phyloP scores from a whole-genome alignment of 345 rosid species.

The Excoecaria cochinchinensis region DNA sequence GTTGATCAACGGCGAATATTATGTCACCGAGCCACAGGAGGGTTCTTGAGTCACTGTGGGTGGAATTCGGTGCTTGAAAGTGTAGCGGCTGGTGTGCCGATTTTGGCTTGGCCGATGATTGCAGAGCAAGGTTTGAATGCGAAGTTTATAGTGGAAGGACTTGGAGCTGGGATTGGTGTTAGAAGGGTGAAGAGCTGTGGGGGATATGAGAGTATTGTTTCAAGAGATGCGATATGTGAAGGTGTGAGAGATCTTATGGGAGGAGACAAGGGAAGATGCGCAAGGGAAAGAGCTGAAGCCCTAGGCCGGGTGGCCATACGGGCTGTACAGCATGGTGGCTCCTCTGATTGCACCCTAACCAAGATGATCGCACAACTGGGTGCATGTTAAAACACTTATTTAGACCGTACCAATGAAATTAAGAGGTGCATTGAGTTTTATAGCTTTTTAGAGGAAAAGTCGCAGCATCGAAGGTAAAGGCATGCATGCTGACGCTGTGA shows the following conservation, averaged over 20 bases:
- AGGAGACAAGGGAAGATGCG: constrained; percentile 18
- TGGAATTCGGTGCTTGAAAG: constrained; percentile 27
- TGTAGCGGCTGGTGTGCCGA: constrained; percentile 20
- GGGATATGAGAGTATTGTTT: background rate
- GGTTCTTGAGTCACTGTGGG: constrained; percentile 31
- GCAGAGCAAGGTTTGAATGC: constrained; percentile 28
- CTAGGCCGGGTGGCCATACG: constrained; percentile 19
- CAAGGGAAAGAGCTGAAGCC: constrained; percentile 20
- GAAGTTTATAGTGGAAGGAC: constrained; percentile 23
- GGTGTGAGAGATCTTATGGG: constrained; percentile 30
- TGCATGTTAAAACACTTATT: background rate
- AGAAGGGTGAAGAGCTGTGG: background rate
- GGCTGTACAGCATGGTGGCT: constrained; percentile 19
- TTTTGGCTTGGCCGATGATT: constrained; percentile 29
- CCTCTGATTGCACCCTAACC: constrained; percentile 10
- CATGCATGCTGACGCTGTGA: too few relatives aligned
- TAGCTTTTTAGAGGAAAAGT: too few relatives aligned
- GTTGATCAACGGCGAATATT: constrained; percentile 27
- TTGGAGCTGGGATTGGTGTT: constrained; percentile 21
- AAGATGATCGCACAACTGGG: constrained; percentile 20
- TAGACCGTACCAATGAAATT: too few relatives aligned
- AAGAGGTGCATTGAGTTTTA: too few relatives aligned
- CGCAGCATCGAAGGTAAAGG: too few relatives aligned
- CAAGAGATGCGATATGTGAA: constrained; percentile 8
- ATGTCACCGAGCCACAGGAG: constrained; percentile 17